These are phyloP conservation scores for Nicotiana obtusifolia DNA, from an alignment of 257 asterid genomes.

Conservation along the genomic window DNA sequence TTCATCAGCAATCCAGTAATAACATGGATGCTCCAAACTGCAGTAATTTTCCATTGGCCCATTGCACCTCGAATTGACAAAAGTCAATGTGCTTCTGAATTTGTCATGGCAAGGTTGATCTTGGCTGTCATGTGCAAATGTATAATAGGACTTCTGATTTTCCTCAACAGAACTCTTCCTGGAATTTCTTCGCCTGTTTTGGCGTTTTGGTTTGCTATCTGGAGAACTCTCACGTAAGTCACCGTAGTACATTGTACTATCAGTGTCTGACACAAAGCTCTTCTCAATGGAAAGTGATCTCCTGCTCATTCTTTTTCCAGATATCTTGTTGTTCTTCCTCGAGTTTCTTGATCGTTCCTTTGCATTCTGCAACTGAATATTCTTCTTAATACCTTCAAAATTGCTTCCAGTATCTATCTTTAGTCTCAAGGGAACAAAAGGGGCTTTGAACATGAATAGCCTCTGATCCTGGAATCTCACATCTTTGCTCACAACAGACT, in stretches of 20 bases:
- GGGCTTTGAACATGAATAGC: constrained; percentile 51
- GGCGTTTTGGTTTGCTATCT: constrained; percentile 13
- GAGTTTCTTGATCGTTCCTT: constrained; percentile 13
- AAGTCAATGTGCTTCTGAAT: constrained; percentile 10
- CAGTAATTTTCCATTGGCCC: background rate
- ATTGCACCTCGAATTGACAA: background rate
- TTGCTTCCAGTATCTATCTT: background rate
- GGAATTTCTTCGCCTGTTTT: constrained; percentile 13
- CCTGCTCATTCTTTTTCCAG: constrained; percentile 31
- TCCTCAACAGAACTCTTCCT: constrained; percentile 16
- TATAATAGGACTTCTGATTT: background rate
- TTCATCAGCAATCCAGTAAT: constrained; percentile 11
- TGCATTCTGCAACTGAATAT: background rate
- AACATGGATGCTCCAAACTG: constrained; percentile 23
- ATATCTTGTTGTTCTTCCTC: constrained; percentile 8
- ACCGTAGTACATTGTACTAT: constrained; percentile 41
- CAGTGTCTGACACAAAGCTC: constrained; percentile 17
- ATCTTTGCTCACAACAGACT: constrained; percentile 30
- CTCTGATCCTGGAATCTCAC: constrained; percentile 51
- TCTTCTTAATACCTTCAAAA: background rate
- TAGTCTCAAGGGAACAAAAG: constrained; percentile 4
- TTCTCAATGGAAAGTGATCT: constrained; percentile 31
- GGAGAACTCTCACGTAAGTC: constrained; percentile 15
- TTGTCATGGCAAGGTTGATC: constrained; percentile 2
- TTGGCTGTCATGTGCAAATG: constrained; percentile 9